These are phyloP conservation scores for Hymenoscyphus repandus DNA, from an alignment of 2,329 filamentous ascomycete genomes.

Conservation along the genomic window DNA sequence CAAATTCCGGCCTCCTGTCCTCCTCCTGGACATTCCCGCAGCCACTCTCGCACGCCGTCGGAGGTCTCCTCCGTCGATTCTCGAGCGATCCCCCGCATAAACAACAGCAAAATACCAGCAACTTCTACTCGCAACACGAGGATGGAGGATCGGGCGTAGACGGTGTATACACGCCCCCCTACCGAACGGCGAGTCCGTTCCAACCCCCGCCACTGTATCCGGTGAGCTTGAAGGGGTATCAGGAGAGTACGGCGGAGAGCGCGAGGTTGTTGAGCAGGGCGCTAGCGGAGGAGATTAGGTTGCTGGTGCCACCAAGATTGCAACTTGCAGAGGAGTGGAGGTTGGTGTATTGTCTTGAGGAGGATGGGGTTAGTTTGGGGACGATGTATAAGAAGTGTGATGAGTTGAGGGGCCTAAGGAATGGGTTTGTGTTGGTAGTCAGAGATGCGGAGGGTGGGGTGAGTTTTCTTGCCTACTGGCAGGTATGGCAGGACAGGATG, in stretches of 20 bases:
- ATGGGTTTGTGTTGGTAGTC: conserved; percentile 86
- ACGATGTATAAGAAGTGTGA: conserved; percentile 82
- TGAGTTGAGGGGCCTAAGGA: conserved; percentile 60
- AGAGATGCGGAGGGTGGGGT: conserved; percentile 71
- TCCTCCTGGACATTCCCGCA: conserved; percentile 41
- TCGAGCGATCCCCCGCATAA: conserved; percentile 38
- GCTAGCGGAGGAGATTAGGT: conserved; percentile 87
- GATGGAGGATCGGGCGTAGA: conserved; percentile 15
- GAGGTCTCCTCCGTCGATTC: conserved; percentile 65
- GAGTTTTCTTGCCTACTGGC: conserved; percentile 33
- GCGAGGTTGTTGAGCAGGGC: conserved; percentile 64
- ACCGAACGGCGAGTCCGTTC: conserved; percentile 68
- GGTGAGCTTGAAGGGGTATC: conserved; percentile 63
- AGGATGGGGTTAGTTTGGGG: conserved; percentile 80
- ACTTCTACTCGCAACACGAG: not conserved
- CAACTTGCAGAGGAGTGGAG: conserved; percentile 85
- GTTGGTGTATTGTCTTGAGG: conserved; percentile 82
- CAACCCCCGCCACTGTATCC: conserved; percentile 86
- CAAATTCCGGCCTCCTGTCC: conserved; percentile 24
- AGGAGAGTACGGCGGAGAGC: conserved; percentile 49
- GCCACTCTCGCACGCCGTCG: conserved; percentile 45
- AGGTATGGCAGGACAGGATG: not conserved
- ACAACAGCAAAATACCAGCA: not conserved
- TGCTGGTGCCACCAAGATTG: conserved; percentile 79
- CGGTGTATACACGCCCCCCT: conserved; percentile 28